Percentiles rank a stretch among this genome's conserved stretches.
Conservation (phyloP, 169 alveolate genomes). For the Plasmodium vinckei region DNA sequence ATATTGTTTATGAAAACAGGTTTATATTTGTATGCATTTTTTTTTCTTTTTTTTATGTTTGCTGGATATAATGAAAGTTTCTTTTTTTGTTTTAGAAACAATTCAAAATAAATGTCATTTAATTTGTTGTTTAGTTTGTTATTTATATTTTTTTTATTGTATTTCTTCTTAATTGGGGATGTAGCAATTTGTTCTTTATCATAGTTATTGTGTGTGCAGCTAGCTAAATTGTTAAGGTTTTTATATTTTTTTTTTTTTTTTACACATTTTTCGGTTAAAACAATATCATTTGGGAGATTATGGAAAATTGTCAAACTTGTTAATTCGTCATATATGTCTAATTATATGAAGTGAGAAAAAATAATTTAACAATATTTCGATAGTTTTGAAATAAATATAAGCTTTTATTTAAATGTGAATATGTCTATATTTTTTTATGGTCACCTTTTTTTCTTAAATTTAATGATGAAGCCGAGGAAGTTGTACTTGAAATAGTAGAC, state of each 20-base stretch:
- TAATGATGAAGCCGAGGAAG: neutral
- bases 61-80: neutral
- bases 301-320: constrained; percentile 48
- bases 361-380: neutral
- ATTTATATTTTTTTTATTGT: neutral
- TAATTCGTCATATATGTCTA: constrained; percentile 12
- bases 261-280: constrained; percentile 21
- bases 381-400: neutral
- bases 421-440: neutral
- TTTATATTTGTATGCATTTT: neutral
- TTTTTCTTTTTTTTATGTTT: neutral
- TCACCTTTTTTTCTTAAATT: neutral
- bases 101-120: neutral
- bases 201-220: neutral
- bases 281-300: constrained; percentile 1
- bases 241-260: constrained; percentile 4
- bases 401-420: neutral
- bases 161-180: neutral
- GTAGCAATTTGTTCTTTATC: neutral
- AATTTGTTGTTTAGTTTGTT: neutral
- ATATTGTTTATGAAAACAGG: neutral
- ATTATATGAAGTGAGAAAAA: neutral
- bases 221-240: neutral
- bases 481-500: neutral
- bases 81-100: neutral